phyloP scores from a whole-genome alignment of 805 yeast species.

The Candida namnaoensis region DNA sequence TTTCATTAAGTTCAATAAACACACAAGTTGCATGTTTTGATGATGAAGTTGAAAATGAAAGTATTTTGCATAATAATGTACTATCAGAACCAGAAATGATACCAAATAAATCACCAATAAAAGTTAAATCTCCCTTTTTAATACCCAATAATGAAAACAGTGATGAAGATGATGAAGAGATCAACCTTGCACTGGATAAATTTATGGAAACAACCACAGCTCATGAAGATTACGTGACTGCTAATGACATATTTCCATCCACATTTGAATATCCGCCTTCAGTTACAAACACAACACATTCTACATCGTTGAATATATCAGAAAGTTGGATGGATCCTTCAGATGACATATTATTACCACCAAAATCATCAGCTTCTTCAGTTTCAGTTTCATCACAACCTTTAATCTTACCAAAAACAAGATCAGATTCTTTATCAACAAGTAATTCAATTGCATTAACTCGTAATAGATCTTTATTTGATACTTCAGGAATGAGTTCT shows the following conservation, averaged over 20 bases:
- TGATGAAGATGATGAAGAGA: not conserved
- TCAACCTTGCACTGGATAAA: not conserved
- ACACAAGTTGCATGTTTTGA: slow-evolving; percentile 27
- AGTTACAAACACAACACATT: not conserved
- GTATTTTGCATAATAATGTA: not conserved
- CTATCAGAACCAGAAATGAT: not conserved
- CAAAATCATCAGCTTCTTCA: not conserved
- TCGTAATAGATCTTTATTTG: not conserved
- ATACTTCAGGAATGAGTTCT: not conserved
- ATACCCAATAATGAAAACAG: slow-evolving; percentile 6
- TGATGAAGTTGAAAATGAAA: not conserved
- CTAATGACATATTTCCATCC: not conserved
- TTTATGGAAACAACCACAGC: not conserved
- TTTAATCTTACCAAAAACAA: no score
- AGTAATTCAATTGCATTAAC: not conserved
- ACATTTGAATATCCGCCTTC: not conserved
- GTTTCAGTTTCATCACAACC: not conserved
- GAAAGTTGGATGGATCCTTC: slow-evolving; percentile 44
- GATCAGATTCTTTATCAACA: not conserved
- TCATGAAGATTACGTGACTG: not conserved
- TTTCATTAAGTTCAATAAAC: slow-evolving; percentile 20
- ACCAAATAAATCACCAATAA: not conserved
- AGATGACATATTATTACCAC: slow-evolving; percentile 7
- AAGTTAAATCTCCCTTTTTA: slow-evolving; percentile 5
- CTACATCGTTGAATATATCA: not conserved